Conservation (phyloP, 2,329 filamentous ascomycete genomes). For the Alternaria gansuensis region DNA sequence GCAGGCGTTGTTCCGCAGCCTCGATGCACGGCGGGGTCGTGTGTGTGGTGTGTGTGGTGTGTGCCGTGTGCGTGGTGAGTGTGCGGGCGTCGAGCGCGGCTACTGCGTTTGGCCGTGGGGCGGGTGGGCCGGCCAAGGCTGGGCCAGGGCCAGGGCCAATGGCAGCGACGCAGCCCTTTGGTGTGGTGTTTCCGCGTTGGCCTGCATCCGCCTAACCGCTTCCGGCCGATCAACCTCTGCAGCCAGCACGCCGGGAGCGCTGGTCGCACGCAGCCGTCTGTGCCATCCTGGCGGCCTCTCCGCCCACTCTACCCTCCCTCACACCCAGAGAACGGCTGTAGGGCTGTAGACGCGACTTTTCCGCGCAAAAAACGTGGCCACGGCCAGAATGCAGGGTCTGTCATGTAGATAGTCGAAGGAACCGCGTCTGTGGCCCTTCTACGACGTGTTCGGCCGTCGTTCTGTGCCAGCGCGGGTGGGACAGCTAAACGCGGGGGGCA, state of each 20-base stretch:
- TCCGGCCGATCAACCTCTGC: conserved; percentile 36
- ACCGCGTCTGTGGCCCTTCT: conserved; percentile 38
- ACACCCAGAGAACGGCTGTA: conserved; percentile 35
- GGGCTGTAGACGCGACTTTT: conserved; percentile 46
- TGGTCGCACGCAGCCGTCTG: conserved; percentile 21
- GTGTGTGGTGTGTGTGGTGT: background rate
- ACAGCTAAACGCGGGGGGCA: conserved; percentile 36
- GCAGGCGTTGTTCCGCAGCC: conserved; percentile 1
- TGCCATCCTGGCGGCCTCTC: conserved; percentile 31
- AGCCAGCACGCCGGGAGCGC: conserved; percentile 38
- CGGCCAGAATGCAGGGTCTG: conserved; percentile 40
- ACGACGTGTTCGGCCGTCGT: conserved; percentile 31
- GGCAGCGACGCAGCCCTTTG: background rate
- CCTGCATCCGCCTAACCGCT: conserved; percentile 33
- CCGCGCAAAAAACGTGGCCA: conserved; percentile 44
- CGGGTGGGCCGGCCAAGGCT: conserved; percentile 11
- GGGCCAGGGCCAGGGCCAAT: conserved; percentile 16
- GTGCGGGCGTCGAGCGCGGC: conserved; percentile 17
- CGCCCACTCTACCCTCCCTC: conserved; percentile 35
- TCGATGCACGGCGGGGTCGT: background rate
- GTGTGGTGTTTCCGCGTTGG: conserved; percentile 37
- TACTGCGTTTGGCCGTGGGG: conserved; percentile 40
- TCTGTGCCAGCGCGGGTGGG: conserved; percentile 28
- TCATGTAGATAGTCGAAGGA: conserved; percentile 37
- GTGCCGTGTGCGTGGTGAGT: background rate